A percentile compares a stretch with the other conserved stretches of the same genome.
These are phyloP conservation scores for Bryum argenteum DNA, from an alignment of 225 moss, liverwort and hornwort genomes.

Conservation along the genomic window DNA sequence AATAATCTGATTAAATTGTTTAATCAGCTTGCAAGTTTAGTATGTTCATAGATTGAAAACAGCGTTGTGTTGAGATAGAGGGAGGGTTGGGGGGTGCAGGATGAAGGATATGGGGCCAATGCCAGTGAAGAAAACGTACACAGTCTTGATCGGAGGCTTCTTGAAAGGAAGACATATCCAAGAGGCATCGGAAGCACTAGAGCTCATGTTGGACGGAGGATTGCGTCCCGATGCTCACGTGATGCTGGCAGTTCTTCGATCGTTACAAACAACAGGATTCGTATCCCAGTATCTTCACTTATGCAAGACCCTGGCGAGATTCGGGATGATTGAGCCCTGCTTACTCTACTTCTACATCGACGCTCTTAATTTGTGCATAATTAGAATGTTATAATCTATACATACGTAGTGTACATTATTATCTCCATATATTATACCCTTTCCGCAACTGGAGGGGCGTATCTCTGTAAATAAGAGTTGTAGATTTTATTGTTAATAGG, in stretches of 20 bases:
- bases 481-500: slow-evolving; percentile 23
- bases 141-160: slow-evolving; percentile 85
- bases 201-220: slow-evolving; percentile 69
- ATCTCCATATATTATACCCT: slow-evolving; percentile 11
- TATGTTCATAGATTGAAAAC: not conserved
- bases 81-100: slow-evolving; percentile 32
- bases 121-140: slow-evolving; percentile 80
- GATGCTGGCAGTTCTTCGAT: slow-evolving; percentile 80
- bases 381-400: slow-evolving; percentile 62
- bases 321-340: slow-evolving; percentile 86
- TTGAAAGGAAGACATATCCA: slow-evolving; percentile 75
- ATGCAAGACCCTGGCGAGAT: slow-evolving; percentile 75
- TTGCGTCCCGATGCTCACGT: slow-evolving; percentile 82
- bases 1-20: too few species aligned
- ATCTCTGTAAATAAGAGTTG: slow-evolving; percentile 23
- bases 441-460: slow-evolving; percentile 28
- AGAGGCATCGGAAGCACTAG: slow-evolving; percentile 71
- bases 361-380: slow-evolving; percentile 85
- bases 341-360: slow-evolving; percentile 90
- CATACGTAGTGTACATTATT: slow-evolving; percentile 17
- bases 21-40: too few species aligned
- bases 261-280: slow-evolving; percentile 67
- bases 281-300: slow-evolving; percentile 78
- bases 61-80: not conserved
- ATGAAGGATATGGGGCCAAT: slow-evolving; percentile 68